A percentile compares a stretch with the other conserved stretches of the same genome.
These are phyloP conservation scores for Aureobasidium sp. DNA, from an alignment of 2,329 filamentous ascomycete genomes.

Conservation along the genomic window DNA sequence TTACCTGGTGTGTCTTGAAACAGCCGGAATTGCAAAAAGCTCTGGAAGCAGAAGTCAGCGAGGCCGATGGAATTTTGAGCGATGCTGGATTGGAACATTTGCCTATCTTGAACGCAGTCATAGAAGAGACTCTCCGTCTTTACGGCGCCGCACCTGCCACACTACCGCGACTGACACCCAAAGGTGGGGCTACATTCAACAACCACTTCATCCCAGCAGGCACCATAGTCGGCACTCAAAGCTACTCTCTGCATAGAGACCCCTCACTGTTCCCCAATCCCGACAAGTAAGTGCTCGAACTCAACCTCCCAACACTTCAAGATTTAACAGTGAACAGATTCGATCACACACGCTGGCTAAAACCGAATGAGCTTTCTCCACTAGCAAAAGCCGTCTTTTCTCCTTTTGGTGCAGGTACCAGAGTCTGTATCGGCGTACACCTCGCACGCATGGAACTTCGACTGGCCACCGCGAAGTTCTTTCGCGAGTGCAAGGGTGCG, in stretches of 20 bases:
- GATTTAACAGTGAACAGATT: slow-evolving; percentile 20
- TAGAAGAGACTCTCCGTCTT: slow-evolving; percentile 28
- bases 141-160: slow-evolving; percentile 28
- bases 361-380: slow-evolving; percentile 13
- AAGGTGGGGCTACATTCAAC: slow-evolving; percentile 21
- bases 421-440: slow-evolving; percentile 27
- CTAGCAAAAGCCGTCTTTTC: slow-evolving; percentile 23
- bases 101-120: slow-evolving; percentile 23
- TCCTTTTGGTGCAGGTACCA: slow-evolving; percentile 26
- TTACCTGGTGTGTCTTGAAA: slow-evolving; percentile 26
- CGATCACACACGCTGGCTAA: slow-evolving; percentile 23
- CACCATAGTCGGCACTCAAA: slow-evolving; percentile 25
- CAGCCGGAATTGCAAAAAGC: slow-evolving; percentile 20
- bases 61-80: slow-evolving; percentile 15
- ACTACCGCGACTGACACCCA: slow-evolving; percentile 25
- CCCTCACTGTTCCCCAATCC: slow-evolving; percentile 23
- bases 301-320: too few relatives aligned
- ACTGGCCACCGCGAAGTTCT: slow-evolving; percentile 25
- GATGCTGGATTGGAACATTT: slow-evolving; percentile 22
- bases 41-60: slow-evolving; percentile 25
- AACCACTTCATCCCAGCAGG: slow-evolving; percentile 24
- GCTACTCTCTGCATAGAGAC: slow-evolving; percentile 26
- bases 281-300: slow-evolving; percentile 21
- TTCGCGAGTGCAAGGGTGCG: slow-evolving; percentile 22
- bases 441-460: slow-evolving; percentile 28